phyloP scores from a whole-genome alignment of 345 rosid species.

The Ailanthus altissimus region DNA sequence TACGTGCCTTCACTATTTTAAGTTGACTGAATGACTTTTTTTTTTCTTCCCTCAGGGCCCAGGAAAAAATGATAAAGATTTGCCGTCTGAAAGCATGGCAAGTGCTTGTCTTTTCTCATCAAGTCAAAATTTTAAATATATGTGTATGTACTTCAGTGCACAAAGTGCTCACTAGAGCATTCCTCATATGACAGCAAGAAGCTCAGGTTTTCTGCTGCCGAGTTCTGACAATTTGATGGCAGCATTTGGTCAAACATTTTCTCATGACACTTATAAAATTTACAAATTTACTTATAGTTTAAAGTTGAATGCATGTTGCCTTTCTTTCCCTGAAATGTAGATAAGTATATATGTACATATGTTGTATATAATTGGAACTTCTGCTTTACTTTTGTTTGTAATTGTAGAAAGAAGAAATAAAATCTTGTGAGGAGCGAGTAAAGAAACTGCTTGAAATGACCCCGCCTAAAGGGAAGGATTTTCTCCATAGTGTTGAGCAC shows the following conservation, averaged over 20 bases:
- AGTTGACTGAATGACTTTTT: conserved; percentile 18
- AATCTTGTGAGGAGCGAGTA: conserved; percentile 80
- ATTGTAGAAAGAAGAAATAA: conserved; percentile 87
- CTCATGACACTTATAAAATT: background rate
- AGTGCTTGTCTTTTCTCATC: conserved; percentile 36
- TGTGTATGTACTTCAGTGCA: background rate
- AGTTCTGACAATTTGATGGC: background rate
- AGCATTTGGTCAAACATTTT: background rate
- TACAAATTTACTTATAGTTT: background rate
- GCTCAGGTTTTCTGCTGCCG: background rate
- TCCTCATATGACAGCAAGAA: background rate
- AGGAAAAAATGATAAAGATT: conserved; percentile 93
- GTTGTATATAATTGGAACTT: conserved; percentile 2
- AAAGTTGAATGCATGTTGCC: background rate
- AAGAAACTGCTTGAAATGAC: conserved; percentile 87
- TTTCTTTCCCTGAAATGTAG: background rate
- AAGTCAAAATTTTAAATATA: conserved; percentile 1
- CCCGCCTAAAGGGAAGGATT: conserved; percentile 92
- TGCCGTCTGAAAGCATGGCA: conserved; percentile 92
- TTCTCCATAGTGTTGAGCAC: conserved; percentile 82
- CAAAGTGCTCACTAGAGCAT: background rate
- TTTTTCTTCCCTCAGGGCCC: conserved; percentile 59
- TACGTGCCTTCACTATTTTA: conserved; percentile 12
- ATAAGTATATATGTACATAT: background rate
- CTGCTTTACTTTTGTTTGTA: background rate